phyloP scores from a whole-genome alignment of 345 rosid genomes.

The Populus euphratica region DNA sequence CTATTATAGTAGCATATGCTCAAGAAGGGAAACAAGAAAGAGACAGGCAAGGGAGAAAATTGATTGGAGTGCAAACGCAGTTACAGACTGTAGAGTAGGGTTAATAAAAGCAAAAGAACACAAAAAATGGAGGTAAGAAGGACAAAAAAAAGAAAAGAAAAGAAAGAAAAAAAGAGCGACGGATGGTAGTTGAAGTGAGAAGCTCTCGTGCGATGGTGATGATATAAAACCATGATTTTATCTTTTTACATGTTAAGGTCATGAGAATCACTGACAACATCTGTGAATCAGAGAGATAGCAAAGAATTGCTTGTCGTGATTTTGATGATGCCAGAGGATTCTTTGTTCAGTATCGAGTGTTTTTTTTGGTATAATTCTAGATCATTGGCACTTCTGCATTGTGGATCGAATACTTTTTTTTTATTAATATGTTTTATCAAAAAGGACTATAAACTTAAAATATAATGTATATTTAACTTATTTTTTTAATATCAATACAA shows the following conservation, averaged over 20 bases:
- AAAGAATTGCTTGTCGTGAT: background rate
- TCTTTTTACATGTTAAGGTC: conserved; percentile 29
- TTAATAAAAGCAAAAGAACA: too few relatives aligned
- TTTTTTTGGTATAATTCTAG: too few relatives aligned
- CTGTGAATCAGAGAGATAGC: background rate
- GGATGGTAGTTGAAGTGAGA: background rate
- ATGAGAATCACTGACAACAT: conserved; percentile 26
- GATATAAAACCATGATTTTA: conserved; percentile 25
- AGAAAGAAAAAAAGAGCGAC: conserved; percentile 2
- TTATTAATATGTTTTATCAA: too few relatives aligned
- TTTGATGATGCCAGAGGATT: conserved; percentile 11
- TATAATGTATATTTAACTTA: too few relatives aligned
- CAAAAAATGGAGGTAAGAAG: background rate
- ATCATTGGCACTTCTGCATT: too few relatives aligned
- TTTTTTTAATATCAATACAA: too few relatives aligned
- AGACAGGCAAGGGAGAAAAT: background rate
- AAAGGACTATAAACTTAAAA: too few relatives aligned
- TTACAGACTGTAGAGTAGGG: background rate
- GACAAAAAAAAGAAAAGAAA: background rate
- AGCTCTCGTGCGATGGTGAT: background rate
- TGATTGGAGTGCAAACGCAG: background rate
- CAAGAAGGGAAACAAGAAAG: background rate
- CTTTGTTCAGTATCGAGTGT: too few relatives aligned
- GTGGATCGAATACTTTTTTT: too few relatives aligned
- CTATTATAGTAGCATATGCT: background rate